Base-by-base conservation (phyloP, 2,329 filamentous ascomycete species). In the Beauveria sp. region DNA sequence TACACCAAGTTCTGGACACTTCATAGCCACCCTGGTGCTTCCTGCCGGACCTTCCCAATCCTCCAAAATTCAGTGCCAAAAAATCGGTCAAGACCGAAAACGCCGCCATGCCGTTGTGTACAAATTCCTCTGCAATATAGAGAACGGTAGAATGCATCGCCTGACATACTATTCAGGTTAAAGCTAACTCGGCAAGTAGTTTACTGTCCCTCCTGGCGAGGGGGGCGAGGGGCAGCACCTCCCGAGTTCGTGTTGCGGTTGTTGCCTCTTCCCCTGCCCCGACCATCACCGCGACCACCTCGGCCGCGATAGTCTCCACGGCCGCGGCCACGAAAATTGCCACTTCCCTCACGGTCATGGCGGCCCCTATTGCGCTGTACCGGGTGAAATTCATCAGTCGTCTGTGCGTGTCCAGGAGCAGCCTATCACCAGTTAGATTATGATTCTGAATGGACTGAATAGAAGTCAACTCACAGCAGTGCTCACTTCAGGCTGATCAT, bases 351-450 rank as follows among this genome's bases (percentile, higher is more conserved):
- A 55, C 82, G 78, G 61, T 79, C 80, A 67, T 79, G 79, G 61
- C 81, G 81, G 59, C 78, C 79, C 62, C 80, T 80, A 72, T 83
- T 83, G 68, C 84, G 83, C 68, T 84, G 84, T 12, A 91, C 88
- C 68, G 88, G 84, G 63, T 88, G 85, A 79, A 91, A 92, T 26
- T 88, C 89, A 68, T 91, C 89, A 66, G 80, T 79, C 55, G 74
- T 65, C 9, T 73, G 66, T 8, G 73, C 65, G 55, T 80, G 76
- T 53, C 75, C 74, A 40, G 74, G 63, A 64, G 69, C 55, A 9
- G 43, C 43, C 50, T 61, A 53, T 7, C 40, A 28, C n/a, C 2
- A 44, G 62, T 67, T 63, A 67, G 63, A 40, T 12, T 34, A n/a
- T 16, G 28, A 8, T n/a, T 14, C 2, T 16, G 47, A 24, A 52